These are phyloP conservation scores for Fraxinus baroniana DNA, from an alignment of 305 asterid genomes.

Conservation along the genomic window DNA sequence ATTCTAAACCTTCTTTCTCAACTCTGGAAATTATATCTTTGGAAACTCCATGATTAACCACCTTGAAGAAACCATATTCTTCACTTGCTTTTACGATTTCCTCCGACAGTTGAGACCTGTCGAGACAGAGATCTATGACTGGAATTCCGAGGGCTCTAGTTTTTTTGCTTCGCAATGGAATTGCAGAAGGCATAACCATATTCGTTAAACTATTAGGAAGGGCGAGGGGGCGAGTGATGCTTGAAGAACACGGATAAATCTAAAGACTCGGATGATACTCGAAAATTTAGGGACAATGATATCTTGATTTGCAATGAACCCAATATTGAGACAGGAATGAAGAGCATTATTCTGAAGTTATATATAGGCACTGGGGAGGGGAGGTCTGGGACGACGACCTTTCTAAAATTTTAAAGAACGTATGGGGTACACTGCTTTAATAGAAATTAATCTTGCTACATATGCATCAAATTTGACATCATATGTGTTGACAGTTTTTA, in stretches of 20 bases:
- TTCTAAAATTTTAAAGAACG: too few relatives aligned
- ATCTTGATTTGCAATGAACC: neutral
- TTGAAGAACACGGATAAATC: neutral
- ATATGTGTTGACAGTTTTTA: too few relatives aligned
- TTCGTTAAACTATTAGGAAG: neutral
- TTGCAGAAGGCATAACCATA: constrained; percentile 13
- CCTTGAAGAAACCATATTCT: constrained; percentile 44
- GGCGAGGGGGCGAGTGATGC: neutral
- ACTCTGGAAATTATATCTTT: constrained; percentile 11
- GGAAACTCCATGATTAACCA: constrained; percentile 40
- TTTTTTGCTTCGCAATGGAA: constrained; percentile 23
- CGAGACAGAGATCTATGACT: constrained; percentile 29
- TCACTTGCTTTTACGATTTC: constrained; percentile 38
- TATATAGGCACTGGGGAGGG: neutral
- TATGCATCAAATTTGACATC: too few relatives aligned
- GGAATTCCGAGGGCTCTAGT: constrained; percentile 31
- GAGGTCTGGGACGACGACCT: too few relatives aligned
- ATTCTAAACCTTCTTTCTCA: constrained; percentile 27
- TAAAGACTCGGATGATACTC: neutral
- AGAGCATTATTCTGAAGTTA: neutral
- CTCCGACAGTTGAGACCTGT: constrained; percentile 20
- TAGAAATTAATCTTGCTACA: too few relatives aligned
- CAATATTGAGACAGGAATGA: neutral
- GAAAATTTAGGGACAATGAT: neutral
- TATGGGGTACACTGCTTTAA: too few relatives aligned